These are phyloP conservation scores for Talinum fruticosum DNA, from an alignment of 148 eudicot genomes.

Conservation along the genomic window DNA sequence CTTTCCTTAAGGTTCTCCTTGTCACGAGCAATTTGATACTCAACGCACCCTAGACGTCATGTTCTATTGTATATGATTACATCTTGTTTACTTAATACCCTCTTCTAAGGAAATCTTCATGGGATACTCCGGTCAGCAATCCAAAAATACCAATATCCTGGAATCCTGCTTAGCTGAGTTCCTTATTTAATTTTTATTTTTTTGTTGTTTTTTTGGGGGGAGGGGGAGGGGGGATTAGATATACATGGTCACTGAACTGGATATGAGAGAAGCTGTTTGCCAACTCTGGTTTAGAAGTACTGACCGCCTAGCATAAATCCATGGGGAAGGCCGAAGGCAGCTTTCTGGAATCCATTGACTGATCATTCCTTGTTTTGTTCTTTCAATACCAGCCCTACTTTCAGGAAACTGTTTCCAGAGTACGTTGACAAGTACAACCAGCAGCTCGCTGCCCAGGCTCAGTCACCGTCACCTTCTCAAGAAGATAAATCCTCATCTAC, in stretches of 20 bases:
- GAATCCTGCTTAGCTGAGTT: background rate
- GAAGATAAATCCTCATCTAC: constrained; percentile 31
- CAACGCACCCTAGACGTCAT: no score
- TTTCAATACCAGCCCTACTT: constrained; percentile 44
- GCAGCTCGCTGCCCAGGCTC: constrained; percentile 45
- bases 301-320: background rate
- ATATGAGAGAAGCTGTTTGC: no score
- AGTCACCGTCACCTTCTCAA: constrained; percentile 23
- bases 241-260: no score
- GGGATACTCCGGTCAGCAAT: background rate
- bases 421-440: constrained; percentile 78
- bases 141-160: background rate
- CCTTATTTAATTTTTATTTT: no score
- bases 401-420: constrained; percentile 89
- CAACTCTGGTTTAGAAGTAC: background rate
- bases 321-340: background rate
- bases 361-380: background rate
- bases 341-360: background rate
- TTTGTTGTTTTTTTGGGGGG: no score
- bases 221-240: no score
- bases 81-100: no score
- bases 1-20: no score
- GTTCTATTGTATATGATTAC: no score
- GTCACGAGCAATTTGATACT: no score
- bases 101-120: background rate